Percentiles rank a stretch among this genome's conserved stretches.
Conservation (phyloP, 2,329 filamentous ascomycete species). For the Microascus cirrosus region DNA sequence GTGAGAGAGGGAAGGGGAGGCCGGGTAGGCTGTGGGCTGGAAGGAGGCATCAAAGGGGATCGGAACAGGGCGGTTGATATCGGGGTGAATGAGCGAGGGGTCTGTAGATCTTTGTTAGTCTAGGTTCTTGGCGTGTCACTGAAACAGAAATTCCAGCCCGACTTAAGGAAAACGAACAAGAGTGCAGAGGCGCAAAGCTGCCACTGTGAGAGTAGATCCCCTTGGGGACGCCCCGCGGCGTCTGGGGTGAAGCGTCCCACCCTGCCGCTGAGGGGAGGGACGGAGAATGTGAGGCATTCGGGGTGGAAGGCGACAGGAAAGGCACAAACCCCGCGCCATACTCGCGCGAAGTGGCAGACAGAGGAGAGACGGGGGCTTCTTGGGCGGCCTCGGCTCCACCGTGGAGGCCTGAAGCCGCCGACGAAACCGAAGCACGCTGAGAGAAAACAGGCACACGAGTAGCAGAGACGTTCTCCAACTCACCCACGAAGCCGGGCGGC, state of each 20-base stretch:
- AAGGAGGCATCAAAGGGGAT: slow-evolving; percentile 39
- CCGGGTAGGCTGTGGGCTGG: slow-evolving; percentile 37
- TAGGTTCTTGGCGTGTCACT: neutral
- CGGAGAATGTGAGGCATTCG: slow-evolving; percentile 6
- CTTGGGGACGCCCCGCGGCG: neutral
- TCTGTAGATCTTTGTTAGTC: slow-evolving; percentile 23
- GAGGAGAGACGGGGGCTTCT: neutral
- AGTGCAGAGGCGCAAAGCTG: neutral
- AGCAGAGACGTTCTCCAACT: slow-evolving; percentile 24
- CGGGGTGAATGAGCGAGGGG: slow-evolving; percentile 44
- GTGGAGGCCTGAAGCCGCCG: neutral
- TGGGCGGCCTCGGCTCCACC: neutral
- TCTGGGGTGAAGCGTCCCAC: neutral
- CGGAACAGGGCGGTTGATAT: slow-evolving; percentile 35
- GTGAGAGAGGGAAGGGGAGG: slow-evolving; percentile 51
- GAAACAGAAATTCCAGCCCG: neutral
- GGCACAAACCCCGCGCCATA: neutral
- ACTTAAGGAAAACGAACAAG: neutral
- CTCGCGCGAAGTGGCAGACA: neutral
- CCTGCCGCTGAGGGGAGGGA: neutral
- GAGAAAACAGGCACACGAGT: slow-evolving; percentile 31
- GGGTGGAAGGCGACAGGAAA: neutral
- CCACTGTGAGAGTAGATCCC: neutral
- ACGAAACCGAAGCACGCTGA: neutral
- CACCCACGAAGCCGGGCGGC: slow-evolving; percentile 41